phyloP scores from a whole-genome alignment of 371 early-diverging fungal species.

The Polyrhizophydium stewartii region DNA sequence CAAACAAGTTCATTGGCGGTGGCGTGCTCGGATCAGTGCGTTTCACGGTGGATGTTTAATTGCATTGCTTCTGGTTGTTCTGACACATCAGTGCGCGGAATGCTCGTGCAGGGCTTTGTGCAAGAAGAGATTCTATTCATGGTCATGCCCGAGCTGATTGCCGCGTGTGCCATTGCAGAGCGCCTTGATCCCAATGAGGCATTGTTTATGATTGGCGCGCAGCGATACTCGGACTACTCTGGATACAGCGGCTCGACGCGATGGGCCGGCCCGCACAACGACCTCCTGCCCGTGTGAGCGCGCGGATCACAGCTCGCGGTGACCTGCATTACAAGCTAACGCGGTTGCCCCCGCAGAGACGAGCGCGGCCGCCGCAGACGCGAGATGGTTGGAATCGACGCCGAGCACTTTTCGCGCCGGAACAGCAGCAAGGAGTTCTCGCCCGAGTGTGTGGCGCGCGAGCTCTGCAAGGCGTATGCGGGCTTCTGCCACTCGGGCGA shows the following conservation, averaged over 20 bases:
- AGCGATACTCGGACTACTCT: slow-evolving; percentile 44
- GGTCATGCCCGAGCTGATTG: slow-evolving; percentile 52
- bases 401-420: slow-evolving; percentile 17
- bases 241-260: slow-evolving; percentile 50
- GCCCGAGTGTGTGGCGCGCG: slow-evolving; percentile 15
- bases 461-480: slow-evolving; percentile 38
- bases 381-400: slow-evolving; percentile 38
- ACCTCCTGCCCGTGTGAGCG: slow-evolving; percentile 19
- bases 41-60: neutral
- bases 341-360: slow-evolving; percentile 15
- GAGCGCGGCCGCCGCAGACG: slow-evolving; percentile 12
- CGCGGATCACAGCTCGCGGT: neutral
- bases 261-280: slow-evolving; percentile 35
- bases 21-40: slow-evolving; percentile 25
- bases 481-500: slow-evolving; percentile 24
- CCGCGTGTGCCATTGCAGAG: slow-evolving; percentile 43
- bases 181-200: slow-evolving; percentile 44
- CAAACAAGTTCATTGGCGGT: slow-evolving; percentile 53
- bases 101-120: slow-evolving; percentile 43
- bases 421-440: slow-evolving; percentile 11
- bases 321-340: neutral
- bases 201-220: slow-evolving; percentile 44
- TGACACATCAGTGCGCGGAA: neutral
- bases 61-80: neutral
- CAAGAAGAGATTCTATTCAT: slow-evolving; percentile 60